Evolutionary conservation across 805 yeast genomes (phyloP), one percentile per base, ranked within the genome.

Genomic region (Blastobotrys parvus): DNA sequence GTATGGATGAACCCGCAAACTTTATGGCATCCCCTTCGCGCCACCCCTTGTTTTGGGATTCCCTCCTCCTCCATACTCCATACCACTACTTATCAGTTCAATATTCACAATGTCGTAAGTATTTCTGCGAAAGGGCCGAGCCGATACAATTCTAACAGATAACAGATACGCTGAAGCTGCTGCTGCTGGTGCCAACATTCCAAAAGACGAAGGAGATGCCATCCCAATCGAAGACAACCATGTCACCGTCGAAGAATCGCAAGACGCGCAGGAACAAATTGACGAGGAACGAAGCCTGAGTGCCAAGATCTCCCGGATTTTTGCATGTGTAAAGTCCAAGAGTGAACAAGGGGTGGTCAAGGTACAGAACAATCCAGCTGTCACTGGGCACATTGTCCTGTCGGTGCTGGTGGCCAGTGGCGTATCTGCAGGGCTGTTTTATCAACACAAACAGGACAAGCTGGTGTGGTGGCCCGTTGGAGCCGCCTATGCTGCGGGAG

Each of bases 351-450:
- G n/a, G 10, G n/a, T 11, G 7, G 7, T 11, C 11, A 25, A 25
- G 11, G 29, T 25, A 11, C 29, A 25, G 29, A 39, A 48, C 29
- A 55, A 53, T 39, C 56, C 57, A 20, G 51, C 44, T 7, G 45
- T 49, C 16, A 51, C 54, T 8, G 35, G 45, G 37, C 47, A 53
- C 41, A 42, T 50, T 3, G 17, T 48, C 15, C 43, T 47, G 19
- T 27, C 48, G 29, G 27, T 52, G 13, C 43, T 43, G 3, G 53
- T 52, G 16, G 46, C 43, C 22, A 21, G 45, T 3, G 56, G 53
- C 15, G 44, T 62, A 2, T 43, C 45, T 20, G 41, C 30, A 30
- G 48, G 42, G 23, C 42, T 52, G 35, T 18, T 42, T 17, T 25
- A 45, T 10, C 49, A 49, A 40, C 45, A 50, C 37, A 42, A 44